Conservation (phyloP, 176 grass and related monocot species). For the Ampelocalamus luodianensis region DNA sequence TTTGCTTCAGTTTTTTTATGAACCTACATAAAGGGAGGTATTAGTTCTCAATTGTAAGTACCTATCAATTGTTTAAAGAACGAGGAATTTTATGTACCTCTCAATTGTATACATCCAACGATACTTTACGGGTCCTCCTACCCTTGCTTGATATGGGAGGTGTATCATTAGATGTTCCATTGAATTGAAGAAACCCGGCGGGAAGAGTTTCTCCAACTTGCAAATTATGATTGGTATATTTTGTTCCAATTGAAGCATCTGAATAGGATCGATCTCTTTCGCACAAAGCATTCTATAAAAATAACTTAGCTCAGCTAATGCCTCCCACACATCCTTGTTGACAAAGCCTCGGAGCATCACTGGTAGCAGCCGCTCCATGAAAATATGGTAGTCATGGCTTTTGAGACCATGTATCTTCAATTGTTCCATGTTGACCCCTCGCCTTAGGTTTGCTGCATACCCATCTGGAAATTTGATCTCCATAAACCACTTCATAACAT, state of each 20-base stretch:
- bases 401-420: too few species aligned
- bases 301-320: background rate
- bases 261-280: background rate
- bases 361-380: too few species aligned
- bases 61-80: too few species aligned
- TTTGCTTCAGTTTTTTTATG: background rate
- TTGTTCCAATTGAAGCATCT: background rate
- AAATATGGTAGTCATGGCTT: too few species aligned
- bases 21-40: background rate
- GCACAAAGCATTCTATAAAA: conserved; percentile 18
- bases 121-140: conserved; percentile 24
- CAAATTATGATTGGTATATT: too few species aligned
- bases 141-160: conserved; percentile 18
- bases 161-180: conserved; percentile 30
- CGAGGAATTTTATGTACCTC: too few species aligned
- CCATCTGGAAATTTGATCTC: background rate
- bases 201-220: too few species aligned
- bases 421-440: too few species aligned
- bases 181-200: conserved; percentile 2
- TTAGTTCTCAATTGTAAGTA: too few species aligned
- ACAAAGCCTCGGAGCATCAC: too few species aligned
- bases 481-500: background rate
- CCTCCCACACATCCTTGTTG: background rate
- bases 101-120: conserved; percentile 29
- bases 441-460: too few species aligned